Base-by-base conservation (phyloP, 2,329 filamentous ascomycete genomes). In the Phaeosphaeria sp. region DNA sequence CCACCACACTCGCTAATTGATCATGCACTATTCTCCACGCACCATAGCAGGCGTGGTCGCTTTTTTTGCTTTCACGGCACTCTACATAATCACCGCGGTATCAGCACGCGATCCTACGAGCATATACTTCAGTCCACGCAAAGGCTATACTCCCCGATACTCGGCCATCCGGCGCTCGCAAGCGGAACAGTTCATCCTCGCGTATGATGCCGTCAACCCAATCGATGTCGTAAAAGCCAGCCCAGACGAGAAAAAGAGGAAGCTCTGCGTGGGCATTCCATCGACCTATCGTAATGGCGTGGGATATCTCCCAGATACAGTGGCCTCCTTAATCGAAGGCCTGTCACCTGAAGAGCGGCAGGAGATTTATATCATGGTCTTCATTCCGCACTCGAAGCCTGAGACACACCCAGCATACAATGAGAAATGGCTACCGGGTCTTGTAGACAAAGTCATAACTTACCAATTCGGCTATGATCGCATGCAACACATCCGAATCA, bases 381-480 rank as follows among this genome's bases (percentile, higher is more conserved):
- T 83, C 48, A 77, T 83, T 44, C 76, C 80, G 1, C 79, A 83
- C 58, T 73, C 76, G 0, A 74, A 80, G 39, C 80, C 81, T 0
- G 61, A 63, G 1, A 50, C 63, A 10, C 80, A 83, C 59, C 78
- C 79, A 1, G 73, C 77, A 1, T 82, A 77, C 54, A 60, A 66
- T 11, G 74, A 79, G 54, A 56, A 71, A n/a, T 83, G 81, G 80
- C 66, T 81, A 2, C 58, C 68, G 15, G 69, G 69, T 5, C 61
- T 81, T 10, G 63, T 74, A 1, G 79, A 83, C 60, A 63, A 77
- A n/a, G 71, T 83, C 10, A 55, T 81, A 27, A 67, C 72, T 6
- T 83, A 83, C 62, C 66, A 78, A 30, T 60, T 75, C 18, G 58
- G 72, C 18, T 63, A 73, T 13, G 71, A 72, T 36, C 68, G 71